Evolutionary conservation across 73 alveolate species (phyloP), one percentile per base, ranked within the genome.

Genomic region (Uronychia setigera): DNA sequence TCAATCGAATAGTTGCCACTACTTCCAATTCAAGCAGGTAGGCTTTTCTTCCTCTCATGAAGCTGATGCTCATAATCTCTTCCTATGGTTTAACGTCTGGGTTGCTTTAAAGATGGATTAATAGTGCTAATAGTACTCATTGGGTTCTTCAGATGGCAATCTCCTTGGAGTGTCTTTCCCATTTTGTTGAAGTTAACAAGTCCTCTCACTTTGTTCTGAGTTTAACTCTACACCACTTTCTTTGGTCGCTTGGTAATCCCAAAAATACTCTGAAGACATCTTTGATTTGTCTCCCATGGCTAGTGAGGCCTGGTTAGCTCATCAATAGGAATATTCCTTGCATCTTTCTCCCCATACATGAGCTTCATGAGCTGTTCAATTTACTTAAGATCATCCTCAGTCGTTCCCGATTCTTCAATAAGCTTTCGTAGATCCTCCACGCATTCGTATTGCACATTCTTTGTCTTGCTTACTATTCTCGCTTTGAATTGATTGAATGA

Each of bases 401-500:
- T 76, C 29, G 30, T 77, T n/a, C 83, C 80, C 11, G 81, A 80
- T 1, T 80, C 89, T 74, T 80, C 59, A 80, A 80, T 46, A 5
- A 46, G 5, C 67, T 46, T 46, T 19, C 67, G 11, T 60, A 87
- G 34, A 77, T 87, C 93, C 77, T 87, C 93, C 80, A 87, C 30
- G 79, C 89, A 80, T 28, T 87, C 58, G 58, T 87, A 87, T 14
- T 78, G 33, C 19, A 81, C 89, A 80, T 87, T 60, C 78, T 80
- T 80, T 78, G 78, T 80, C 58, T 87, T 87, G 78, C 58, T n/a
- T 32, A 31, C 32, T 13, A 87, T 81, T 74, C 93, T 87, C 26
- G 89, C 86, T 79, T 87, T 87, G 13, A 87, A 31, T 35, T 87
- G 80, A 80, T 80, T 82, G 77, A 86, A 29, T n/a, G 92, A 32